Evolutionary conservation across 805 yeast genomes (phyloP).

Genomic region (Kockiozyma suomiensis): DNA sequence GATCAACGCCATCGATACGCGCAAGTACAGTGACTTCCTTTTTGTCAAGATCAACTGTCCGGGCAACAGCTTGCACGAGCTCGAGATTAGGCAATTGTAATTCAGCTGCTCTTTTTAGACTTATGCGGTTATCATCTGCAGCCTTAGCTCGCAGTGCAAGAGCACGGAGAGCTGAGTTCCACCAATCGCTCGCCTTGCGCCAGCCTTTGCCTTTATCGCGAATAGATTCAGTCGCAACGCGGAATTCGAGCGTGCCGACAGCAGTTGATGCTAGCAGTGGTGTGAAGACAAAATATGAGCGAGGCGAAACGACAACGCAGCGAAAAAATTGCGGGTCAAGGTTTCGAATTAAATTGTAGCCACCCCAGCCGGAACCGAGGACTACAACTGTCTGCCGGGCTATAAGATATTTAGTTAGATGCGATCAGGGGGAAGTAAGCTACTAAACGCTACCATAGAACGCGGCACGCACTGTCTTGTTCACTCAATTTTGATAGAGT

Average conservation of each 20-base stretch:
- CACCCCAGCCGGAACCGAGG: conserved; percentile 74
- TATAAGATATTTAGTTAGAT: not conserved
- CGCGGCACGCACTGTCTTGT: conserved; percentile 1
- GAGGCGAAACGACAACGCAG: conserved; percentile 68
- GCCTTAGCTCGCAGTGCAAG: not conserved
- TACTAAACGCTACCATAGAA: not conserved
- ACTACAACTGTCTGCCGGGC: conserved; percentile 48
- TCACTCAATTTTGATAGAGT: conserved; percentile 1
- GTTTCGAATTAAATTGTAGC: conserved; percentile 59
- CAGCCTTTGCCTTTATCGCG: conserved; percentile 54
- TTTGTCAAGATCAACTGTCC: conserved; percentile 13
- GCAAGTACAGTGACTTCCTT: conserved; percentile 18
- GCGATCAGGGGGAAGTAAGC: too few relatives aligned
- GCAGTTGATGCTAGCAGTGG: conserved; percentile 72
- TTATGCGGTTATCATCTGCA: conserved; percentile 6
- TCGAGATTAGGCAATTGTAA: conserved; percentile 17
- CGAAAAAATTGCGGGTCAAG: conserved; percentile 59
- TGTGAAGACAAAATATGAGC: conserved; percentile 68
- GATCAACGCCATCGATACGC: conserved; percentile 15
- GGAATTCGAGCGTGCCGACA: conserved; percentile 67
- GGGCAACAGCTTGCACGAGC: conserved; percentile 25
- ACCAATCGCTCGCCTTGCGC: conserved; percentile 43
- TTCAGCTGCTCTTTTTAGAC: conserved; percentile 6
- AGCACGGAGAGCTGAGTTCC: not conserved
- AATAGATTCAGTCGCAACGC: conserved; percentile 64